phyloP scores from a whole-genome alignment of 2,329 filamentous ascomycete species.

The Ceratocystis huliohia region DNA sequence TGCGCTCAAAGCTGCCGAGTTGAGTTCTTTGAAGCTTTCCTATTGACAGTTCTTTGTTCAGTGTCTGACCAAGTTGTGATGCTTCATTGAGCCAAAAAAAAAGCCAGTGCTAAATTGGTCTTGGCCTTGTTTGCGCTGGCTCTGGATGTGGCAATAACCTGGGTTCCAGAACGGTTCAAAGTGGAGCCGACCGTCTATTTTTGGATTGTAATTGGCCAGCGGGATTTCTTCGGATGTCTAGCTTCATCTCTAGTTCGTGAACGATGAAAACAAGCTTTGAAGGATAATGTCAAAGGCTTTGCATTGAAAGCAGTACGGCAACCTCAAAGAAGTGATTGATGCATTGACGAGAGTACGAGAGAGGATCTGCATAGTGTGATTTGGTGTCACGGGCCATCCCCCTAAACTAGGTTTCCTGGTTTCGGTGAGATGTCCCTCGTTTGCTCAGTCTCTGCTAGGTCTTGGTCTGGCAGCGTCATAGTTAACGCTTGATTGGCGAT shows the following conservation, averaged over 20 bases:
- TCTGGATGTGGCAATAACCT: background rate
- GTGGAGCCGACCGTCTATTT: background rate
- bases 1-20: background rate
- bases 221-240: slow-evolving; percentile 8
- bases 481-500: too few species aligned
- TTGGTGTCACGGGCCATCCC: too few species aligned
- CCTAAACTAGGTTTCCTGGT: too few species aligned
- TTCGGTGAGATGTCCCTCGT: too few species aligned
- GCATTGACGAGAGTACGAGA: too few species aligned
- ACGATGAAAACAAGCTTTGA: background rate
- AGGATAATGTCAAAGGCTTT: background rate
- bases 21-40: background rate
- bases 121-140: background rate
- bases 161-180: slow-evolving; percentile 10
- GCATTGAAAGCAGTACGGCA: background rate
- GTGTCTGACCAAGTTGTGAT: background rate
- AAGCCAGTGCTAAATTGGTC: background rate
- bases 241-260: slow-evolving; percentile 3
- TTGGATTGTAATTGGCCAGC: slow-evolving; percentile 9
- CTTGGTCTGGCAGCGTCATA: too few species aligned
- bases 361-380: too few species aligned
- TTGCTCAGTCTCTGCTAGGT: too few species aligned
- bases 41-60: background rate
- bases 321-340: too few species aligned
- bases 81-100: background rate